These are phyloP conservation scores for Suhomyces bribrorum DNA, from an alignment of 1,139 yeast genomes.

Conservation along the genomic window DNA sequence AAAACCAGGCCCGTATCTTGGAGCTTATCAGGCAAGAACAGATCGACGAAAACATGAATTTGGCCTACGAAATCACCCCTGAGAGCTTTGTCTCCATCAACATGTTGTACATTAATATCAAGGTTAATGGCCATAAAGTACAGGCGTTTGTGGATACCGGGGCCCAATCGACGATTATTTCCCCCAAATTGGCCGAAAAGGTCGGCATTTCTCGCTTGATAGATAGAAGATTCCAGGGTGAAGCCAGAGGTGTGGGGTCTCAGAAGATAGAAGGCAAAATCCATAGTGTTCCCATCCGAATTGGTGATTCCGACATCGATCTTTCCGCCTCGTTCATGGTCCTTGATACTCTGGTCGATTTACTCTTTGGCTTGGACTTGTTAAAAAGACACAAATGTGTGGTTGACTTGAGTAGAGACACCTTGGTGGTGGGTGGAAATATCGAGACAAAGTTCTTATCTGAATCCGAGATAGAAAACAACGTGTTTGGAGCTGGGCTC, in stretches of 20 bases:
- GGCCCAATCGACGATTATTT: constrained; percentile 86
- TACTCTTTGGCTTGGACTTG: constrained; percentile 74
- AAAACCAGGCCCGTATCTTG: constrained; percentile 63
- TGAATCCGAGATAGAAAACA: constrained; percentile 52
- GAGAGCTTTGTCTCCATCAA: constrained; percentile 81
- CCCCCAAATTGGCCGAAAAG: constrained; percentile 71
- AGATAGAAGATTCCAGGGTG: constrained; percentile 80
- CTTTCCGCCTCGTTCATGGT: constrained; percentile 83
- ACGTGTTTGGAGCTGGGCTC: neutral
- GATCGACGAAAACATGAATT: constrained; percentile 72
- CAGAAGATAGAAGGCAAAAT: constrained; percentile 79
- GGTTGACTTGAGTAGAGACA: constrained; percentile 69
- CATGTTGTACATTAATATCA: constrained; percentile 79
- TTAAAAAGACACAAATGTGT: constrained; percentile 83
- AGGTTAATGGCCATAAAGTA: constrained; percentile 75
- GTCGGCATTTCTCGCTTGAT: constrained; percentile 72
- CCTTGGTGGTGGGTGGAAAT: constrained; percentile 69
- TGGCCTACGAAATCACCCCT: constrained; percentile 86
- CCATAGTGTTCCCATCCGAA: constrained; percentile 83
- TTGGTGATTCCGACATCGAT: constrained; percentile 54
- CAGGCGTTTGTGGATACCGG: constrained; percentile 97
- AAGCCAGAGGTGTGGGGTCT: constrained; percentile 89
- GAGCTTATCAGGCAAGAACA: constrained; percentile 72
- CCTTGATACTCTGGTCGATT: constrained; percentile 72
- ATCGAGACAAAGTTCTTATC: constrained; percentile 69